Base-by-base conservation (phyloP, 2,329 filamentous ascomycete species). In the Alternaria burnsii region DNA sequence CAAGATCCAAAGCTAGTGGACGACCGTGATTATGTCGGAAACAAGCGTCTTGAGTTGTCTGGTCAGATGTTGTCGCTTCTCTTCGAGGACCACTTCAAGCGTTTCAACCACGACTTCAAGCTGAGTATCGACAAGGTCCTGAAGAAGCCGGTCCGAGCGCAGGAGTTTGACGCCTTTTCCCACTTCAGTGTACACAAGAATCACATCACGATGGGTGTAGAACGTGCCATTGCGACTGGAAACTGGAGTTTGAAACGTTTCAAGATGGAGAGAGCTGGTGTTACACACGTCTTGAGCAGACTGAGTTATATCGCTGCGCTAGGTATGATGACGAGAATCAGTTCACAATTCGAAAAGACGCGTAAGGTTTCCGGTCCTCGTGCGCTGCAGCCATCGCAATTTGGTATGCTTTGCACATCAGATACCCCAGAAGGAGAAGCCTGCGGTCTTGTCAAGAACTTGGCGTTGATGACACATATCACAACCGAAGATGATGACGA, bases 251-350 rank as follows among this genome's bases (percentile, higher is more conserved):
- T 99, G 69, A 97, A 97, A 80, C 93, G 96, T 77, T 99, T 99
- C 83, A 93, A 94, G 79, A 99, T 99, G 95, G 96, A 98, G 75
- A 87, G 94, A 76, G 94, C 95, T 22, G 95, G 95, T 75, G 93
- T 99, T 22, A 98, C 96, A 0, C 95, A 99, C 79, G 93, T 99
- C 41, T 84, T 99, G 50, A 98, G 94, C 80, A 89, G 95, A 65
- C 84, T 99, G 56, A 98, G 94, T 79, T 99, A 98, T 76, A 97
- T 99, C 78, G 92, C 91, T 65, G 95, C 95, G 28, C 87, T 99
- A 28, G 96, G 96, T 64, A 99, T 99, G 96, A 99, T 99, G 95
- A 99, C 95, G 14, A 87, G 95, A 78, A 98, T 99, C 73, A 95
- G 91, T 78, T 96, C 92, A 85, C 95, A 99, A 82, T 99, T 99